Base-by-base conservation (phyloP, 1,284 basidiomycete genomes). In the Mycosarcoma mackinlayi region DNA sequence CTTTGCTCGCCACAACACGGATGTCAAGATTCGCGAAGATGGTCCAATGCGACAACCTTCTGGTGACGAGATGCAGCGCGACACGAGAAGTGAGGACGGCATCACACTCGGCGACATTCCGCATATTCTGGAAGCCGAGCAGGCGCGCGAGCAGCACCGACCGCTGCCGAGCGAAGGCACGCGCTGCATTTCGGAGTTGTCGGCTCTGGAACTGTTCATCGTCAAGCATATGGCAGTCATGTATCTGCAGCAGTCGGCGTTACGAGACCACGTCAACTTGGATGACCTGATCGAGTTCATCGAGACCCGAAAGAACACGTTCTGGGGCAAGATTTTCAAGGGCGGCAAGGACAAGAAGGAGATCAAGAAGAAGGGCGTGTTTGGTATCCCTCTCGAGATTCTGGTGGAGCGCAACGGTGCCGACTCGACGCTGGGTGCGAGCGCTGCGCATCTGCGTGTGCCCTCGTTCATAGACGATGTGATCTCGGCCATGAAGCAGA, bases 391-490 rank as follows among this genome's bases (percentile, higher is more conserved):
- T 6, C 87, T 99, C 60, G 95, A 99, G 78, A 86, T 94, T 35
- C 86, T 99, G 31, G 93, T 97, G n/a, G 94, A 98, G 77, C 88
- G 91, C 59, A 94, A 94, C 78, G 95, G 95, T 3, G 90, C 92
- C 8, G 96, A 98, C 84, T 97, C 94, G 21, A 85, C 92, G 70
- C 88, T 93, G 52, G 94, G 94, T 25, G 92, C 92, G 24, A 91
- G 92, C n/a, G 88, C 91, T 19, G 89, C 89, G 35, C 89, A 92
- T 19, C 83, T 98, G 66, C 87, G 93, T 71, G 90, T 99, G 25
- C 95, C 95, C 7, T 96, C 92, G 83, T 97, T 98, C 82, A 92
- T 99, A 63, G 96, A 98, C 82, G 96, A 98, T 79, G 91, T 97
- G 53, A 89, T 98, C 37, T 95, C 93, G 52, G 94, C 96, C 3